A percentile compares a stretch with the other conserved stretches of the same genome.
These are phyloP conservation scores for Schoenoplectus triqueter DNA, from an alignment of 202 grass and related monocot genomes.

Conservation along the genomic window DNA sequence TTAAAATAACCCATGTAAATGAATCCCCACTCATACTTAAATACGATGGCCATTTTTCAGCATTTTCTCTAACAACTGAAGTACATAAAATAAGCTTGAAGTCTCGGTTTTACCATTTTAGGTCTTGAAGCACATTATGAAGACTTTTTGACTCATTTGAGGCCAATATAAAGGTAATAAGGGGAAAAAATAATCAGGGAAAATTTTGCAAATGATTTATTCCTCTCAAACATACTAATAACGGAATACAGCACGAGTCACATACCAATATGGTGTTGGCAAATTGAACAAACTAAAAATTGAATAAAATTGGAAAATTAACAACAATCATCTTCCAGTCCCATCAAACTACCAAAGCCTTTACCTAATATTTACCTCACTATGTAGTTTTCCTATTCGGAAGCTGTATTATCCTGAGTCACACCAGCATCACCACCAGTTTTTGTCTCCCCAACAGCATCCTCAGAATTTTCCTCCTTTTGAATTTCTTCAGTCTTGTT, in stretches of 20 bases:
- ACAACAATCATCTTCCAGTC: constrained; percentile 18
- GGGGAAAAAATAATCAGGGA: not conserved
- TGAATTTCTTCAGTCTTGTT: constrained; percentile 35
- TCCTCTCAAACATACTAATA: not conserved
- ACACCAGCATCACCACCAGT: constrained; percentile 9
- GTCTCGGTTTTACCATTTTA: not conserved
- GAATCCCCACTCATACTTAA: no score
- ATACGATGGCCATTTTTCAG: no score
- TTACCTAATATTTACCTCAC: constrained; percentile 14
- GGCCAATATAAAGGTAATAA: not conserved
- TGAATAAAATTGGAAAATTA: constrained; percentile 34
- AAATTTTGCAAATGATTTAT: constrained; percentile 13
- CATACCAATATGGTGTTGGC: not conserved
- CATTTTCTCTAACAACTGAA: no score
- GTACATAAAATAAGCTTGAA: no score
- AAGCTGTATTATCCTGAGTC: constrained; percentile 54
- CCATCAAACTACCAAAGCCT: constrained; percentile 14
- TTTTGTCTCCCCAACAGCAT: constrained; percentile 32
- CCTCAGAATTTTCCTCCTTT: constrained; percentile 40
- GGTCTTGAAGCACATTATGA: not conserved
- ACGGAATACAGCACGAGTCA: not conserved
- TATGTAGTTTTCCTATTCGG: constrained; percentile 19
- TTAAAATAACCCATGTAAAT: no score
- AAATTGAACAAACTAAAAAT: constrained; percentile 34
- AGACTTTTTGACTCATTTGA: no score